Conservation (phyloP, 1,284 basidiomycete genomes). For the Melanopsichium pennsylvanicum region DNA sequence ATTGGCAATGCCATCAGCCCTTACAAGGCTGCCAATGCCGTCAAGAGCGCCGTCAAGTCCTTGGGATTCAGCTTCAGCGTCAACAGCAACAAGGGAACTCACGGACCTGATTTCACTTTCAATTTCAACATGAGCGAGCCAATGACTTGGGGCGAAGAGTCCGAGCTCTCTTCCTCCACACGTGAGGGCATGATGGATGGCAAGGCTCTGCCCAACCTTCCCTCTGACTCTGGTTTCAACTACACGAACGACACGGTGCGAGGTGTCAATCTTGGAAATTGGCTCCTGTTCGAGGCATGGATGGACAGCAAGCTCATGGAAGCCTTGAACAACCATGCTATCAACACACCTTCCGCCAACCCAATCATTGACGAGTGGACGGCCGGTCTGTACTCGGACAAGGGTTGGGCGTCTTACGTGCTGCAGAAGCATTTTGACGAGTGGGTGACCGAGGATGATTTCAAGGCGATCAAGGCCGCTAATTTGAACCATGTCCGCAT, state of each 20-base stretch:
- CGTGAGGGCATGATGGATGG: constrained; percentile 23
- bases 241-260: constrained; percentile 52
- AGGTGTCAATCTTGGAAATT: constrained; percentile 63
- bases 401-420: constrained; percentile 45
- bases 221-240: constrained; percentile 50
- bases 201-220: constrained; percentile 31
- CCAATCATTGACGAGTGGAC: constrained; percentile 81
- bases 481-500: constrained; percentile 77
- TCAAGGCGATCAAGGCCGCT: constrained; percentile 70
- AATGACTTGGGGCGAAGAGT: constrained; percentile 40
- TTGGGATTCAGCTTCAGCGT: constrained; percentile 42
- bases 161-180: constrained; percentile 21
- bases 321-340: constrained; percentile 53
- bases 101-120: constrained; percentile 34
- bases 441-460: constrained; percentile 82
- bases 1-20: constrained; percentile 20
- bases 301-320: constrained; percentile 69
- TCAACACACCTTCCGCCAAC: constrained; percentile 51
- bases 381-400: constrained; percentile 73
- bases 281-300: constrained; percentile 61
- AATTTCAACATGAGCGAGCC: constrained; percentile 44
- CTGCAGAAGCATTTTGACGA: constrained; percentile 76
- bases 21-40: constrained; percentile 25
- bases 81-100: constrained; percentile 13
- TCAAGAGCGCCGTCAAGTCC: constrained; percentile 38